These are phyloP conservation scores for Castanopsis chinensis DNA, from an alignment of 306 rosid species.

Conservation along the genomic window DNA sequence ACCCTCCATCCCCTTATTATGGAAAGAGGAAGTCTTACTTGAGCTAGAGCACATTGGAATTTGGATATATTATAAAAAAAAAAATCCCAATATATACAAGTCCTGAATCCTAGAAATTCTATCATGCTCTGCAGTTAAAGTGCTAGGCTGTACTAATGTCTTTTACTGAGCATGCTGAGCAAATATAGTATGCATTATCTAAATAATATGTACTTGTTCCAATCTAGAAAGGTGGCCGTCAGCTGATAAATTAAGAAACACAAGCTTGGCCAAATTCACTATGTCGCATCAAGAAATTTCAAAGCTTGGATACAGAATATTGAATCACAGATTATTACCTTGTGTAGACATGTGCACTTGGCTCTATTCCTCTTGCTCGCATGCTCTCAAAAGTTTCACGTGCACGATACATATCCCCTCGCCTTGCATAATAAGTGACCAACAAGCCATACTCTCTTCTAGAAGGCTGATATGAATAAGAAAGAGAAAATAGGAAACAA, in stretches of 20 bases:
- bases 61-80: background rate
- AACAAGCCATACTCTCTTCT: slow-evolving; percentile 91
- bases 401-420: slow-evolving; percentile 95
- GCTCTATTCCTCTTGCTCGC: slow-evolving; percentile 97
- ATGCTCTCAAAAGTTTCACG: slow-evolving; percentile 92
- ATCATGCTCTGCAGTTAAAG: background rate
- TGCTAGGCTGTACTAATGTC: background rate
- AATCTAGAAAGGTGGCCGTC: background rate
- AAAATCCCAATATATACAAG: background rate
- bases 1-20: too few relatives aligned
- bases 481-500: slow-evolving; percentile 13
- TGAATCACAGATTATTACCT: slow-evolving; percentile 46
- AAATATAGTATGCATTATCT: background rate
- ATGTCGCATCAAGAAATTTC: slow-evolving; percentile 10
- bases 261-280: slow-evolving; percentile 4
- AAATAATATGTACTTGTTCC: background rate
- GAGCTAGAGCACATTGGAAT: too few relatives aligned
- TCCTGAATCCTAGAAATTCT: background rate
- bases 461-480: slow-evolving; percentile 67
- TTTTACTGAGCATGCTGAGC: background rate
- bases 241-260: slow-evolving; percentile 13
- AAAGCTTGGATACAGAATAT: slow-evolving; percentile 12
- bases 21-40: too few relatives aligned
- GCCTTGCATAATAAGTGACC: slow-evolving; percentile 88
- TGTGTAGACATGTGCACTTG: slow-evolving; percentile 83